These are phyloP conservation scores for Neurospora sp. DNA, from an alignment of 495 filamentous ascomycete genomes.

Conservation along the genomic window DNA sequence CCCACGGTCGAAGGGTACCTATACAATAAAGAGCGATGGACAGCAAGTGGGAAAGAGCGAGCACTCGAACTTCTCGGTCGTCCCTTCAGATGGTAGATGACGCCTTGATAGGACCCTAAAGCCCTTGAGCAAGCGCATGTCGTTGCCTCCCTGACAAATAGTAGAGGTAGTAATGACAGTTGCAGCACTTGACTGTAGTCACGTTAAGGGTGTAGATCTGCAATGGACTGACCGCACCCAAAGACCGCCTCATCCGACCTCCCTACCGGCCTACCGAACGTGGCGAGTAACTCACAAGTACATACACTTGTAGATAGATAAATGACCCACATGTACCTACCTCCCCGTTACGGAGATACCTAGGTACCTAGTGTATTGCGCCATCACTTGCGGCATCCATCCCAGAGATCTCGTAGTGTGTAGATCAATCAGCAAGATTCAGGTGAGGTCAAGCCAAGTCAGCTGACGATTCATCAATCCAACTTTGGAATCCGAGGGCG, in stretches of 20 bases:
- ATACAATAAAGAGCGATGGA: too few species aligned
- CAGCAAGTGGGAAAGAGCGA: too few species aligned
- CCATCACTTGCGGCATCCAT: not conserved
- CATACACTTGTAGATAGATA: not conserved
- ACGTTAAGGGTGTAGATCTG: not conserved
- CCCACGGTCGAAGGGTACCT: too few species aligned
- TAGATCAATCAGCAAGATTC: not conserved
- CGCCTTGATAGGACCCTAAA: not conserved
- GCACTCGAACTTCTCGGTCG: too few species aligned
- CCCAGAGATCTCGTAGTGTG: not conserved
- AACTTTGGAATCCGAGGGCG: not conserved
- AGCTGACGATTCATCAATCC: not conserved
- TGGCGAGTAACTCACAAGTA: not conserved
- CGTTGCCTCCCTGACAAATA: not conserved
- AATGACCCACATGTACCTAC: not conserved
- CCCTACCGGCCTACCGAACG: not conserved
- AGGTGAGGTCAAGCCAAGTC: not conserved
- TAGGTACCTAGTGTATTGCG: not conserved
- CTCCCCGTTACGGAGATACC: not conserved
- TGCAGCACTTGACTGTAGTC: not conserved
- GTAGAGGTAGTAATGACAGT: not conserved
- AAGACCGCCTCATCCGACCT: not conserved
- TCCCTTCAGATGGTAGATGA: not conserved
- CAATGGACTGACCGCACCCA: not conserved
- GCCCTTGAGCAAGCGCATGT: not conserved